A percentile compares a stretch with the other conserved stretches of the same genome.
phyloP scores from a whole-genome alignment of 495 filamentous ascomycete species.

The Friedmanniomyces simplex region DNA sequence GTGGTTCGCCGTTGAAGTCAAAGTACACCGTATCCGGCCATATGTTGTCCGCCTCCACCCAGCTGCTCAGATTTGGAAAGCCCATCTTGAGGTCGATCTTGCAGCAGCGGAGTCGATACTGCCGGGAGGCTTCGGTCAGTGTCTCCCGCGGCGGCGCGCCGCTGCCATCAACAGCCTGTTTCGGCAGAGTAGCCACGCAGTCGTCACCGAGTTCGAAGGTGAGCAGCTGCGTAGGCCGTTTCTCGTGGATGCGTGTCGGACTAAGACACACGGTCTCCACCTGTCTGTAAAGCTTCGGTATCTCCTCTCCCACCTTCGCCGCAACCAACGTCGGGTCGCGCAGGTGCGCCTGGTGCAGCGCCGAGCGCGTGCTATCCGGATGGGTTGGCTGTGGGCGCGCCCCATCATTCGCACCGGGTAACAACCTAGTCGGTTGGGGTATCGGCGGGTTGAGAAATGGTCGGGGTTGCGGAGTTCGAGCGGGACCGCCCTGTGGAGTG shows the following conservation, averaged over 20 bases:
- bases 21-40: constrained; percentile 70
- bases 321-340: constrained; percentile 27
- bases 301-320: background rate
- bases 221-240: constrained; percentile 14
- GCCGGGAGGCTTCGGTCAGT: constrained; percentile 13
- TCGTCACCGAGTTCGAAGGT: constrained; percentile 15
- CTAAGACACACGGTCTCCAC: constrained; percentile 22
- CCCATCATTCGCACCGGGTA: background rate
- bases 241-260: constrained; percentile 16
- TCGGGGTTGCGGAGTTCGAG: background rate
- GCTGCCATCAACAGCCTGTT: background rate
- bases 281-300: constrained; percentile 25
- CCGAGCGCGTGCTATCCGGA: constrained; percentile 23
- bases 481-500: background rate
- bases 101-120: constrained; percentile 25
- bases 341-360: constrained; percentile 32
- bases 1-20: constrained; percentile 49
- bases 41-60: constrained; percentile 49
- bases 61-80: constrained; percentile 35
- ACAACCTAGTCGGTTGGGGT: constrained; percentile 2
- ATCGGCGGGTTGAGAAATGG: background rate
- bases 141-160: background rate
- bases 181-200: constrained; percentile 10
- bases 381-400: constrained; percentile 24
- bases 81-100: constrained; percentile 1